These are phyloP conservation scores for Angophora floribunda DNA, from an alignment of 345 rosid genomes.

Conservation along the genomic window DNA sequence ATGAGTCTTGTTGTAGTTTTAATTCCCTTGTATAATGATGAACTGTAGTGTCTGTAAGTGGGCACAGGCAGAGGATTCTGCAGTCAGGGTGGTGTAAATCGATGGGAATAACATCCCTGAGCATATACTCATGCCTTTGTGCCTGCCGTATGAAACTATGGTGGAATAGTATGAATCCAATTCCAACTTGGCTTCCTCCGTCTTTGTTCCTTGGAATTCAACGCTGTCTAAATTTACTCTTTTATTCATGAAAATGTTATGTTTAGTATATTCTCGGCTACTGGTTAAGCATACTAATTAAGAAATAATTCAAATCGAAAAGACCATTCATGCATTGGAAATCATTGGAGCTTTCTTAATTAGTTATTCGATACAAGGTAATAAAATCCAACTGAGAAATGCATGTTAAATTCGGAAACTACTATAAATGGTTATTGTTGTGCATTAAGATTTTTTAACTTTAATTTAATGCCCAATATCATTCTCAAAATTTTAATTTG, in stretches of 20 bases:
- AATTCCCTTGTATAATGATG: not conserved
- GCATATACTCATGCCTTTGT: not conserved
- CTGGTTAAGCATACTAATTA: not conserved
- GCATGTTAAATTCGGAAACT: not conserved
- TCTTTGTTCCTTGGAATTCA: not conserved
- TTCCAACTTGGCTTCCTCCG: not conserved
- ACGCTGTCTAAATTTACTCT: not conserved
- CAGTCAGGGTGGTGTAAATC: not conserved
- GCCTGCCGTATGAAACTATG: not conserved
- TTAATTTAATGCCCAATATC: accelerated
- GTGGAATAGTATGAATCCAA: not conserved
- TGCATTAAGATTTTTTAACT: too few relatives aligned
- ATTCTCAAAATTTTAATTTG: accelerated
- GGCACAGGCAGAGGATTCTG: not conserved
- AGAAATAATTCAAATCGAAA: not conserved
- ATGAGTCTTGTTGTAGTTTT: not conserved
- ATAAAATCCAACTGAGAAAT: not conserved
- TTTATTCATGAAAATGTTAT: not conserved
- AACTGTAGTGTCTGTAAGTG: not conserved
- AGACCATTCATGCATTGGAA: not conserved
- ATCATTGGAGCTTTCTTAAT: not conserved
- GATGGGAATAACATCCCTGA: not conserved
- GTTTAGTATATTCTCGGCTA: not conserved
- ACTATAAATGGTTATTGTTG: too few relatives aligned
- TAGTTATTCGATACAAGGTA: accelerated